A percentile compares a stretch with the other conserved stretches of the same genome.
phyloP scores from a whole-genome alignment of 139 green algal species.

The Chlamydomonas incerta region DNA sequence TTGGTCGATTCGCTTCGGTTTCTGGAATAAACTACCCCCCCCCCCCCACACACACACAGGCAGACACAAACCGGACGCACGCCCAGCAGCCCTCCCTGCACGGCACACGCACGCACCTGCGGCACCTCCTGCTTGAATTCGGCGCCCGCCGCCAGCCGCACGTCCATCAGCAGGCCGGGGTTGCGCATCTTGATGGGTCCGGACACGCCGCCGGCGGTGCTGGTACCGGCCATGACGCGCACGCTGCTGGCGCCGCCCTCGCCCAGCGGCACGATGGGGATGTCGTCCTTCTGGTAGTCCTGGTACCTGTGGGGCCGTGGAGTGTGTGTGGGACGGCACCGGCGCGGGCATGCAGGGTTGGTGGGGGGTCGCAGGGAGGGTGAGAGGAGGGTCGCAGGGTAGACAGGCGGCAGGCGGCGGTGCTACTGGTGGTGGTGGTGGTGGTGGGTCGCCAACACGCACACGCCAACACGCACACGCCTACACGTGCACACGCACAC shows the following conservation, averaged over 20 bases:
- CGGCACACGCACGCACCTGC: background rate
- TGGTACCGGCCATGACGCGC: conserved; percentile 84
- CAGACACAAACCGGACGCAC: too few species aligned
- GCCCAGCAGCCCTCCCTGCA: too few species aligned
- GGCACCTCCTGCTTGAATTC: conserved; percentile 61
- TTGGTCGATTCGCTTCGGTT: too few species aligned
- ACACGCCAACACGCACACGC: background rate
- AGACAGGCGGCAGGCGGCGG: background rate
- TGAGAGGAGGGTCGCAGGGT: background rate
- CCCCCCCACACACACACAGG: too few species aligned
- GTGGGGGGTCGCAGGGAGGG: background rate
- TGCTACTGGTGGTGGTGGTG: too few species aligned
- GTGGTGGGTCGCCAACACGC: too few species aligned
- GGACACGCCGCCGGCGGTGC: conserved; percentile 3
- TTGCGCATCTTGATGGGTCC: conserved; percentile 88
- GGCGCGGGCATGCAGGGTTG: background rate
- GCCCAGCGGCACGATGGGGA: conserved; percentile 65
- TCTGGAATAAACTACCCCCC: too few species aligned
- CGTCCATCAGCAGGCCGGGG: conserved; percentile 87
- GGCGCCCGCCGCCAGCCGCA: conserved; percentile 65
- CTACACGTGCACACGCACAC: background rate
- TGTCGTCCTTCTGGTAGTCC: conserved; percentile 82
- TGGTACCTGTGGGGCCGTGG: conserved; percentile 70
- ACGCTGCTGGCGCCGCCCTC: conserved; percentile 54
- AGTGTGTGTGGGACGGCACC: too few species aligned